Percentiles rank a stretch among this genome's conserved stretches.
Evolutionary conservation across 176 grass and related monocot genomes (phyloP).

Genomic region (Poa pratensis): DNA sequence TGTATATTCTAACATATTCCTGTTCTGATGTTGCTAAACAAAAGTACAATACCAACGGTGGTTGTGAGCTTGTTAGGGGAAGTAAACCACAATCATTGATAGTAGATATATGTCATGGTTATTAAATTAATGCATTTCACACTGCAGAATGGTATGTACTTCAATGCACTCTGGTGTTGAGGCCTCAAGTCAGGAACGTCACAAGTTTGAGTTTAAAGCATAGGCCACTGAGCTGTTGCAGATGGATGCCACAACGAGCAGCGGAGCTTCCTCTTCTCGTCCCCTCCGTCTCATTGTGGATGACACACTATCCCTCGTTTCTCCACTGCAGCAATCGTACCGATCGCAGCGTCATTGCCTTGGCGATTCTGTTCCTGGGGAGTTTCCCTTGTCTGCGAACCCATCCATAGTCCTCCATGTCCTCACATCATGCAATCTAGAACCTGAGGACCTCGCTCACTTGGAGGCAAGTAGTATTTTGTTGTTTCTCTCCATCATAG

Average conservation of each 20-base stretch:
- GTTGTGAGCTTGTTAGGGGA: conserved; percentile 38
- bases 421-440: conserved; percentile 73
- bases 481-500: conserved; percentile 47
- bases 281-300: conserved; percentile 75
- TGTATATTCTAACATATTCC: conserved; percentile 8
- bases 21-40: conserved; percentile 17
- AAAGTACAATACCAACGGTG: background rate
- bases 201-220: conserved; percentile 36
- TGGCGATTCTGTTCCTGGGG: conserved; percentile 67
- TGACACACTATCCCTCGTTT: conserved; percentile 64
- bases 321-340: conserved; percentile 78
- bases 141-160: conserved; percentile 42
- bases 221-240: conserved; percentile 24
- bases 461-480: conserved; percentile 84
- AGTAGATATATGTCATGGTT: conserved; percentile 24
- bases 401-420: conserved; percentile 90
- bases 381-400: conserved; percentile 85
- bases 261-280: conserved; percentile 59
- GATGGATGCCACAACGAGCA: conserved; percentile 79
- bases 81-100: conserved; percentile 28
- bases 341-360: conserved; percentile 70
- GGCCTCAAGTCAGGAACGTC: conserved; percentile 2
- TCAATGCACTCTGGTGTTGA: conserved; percentile 21
- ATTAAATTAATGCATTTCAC: conserved; percentile 37
- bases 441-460: conserved; percentile 79